Base-by-base conservation (phyloP, 345 rosid species). In the Brassica nigra region DNA sequence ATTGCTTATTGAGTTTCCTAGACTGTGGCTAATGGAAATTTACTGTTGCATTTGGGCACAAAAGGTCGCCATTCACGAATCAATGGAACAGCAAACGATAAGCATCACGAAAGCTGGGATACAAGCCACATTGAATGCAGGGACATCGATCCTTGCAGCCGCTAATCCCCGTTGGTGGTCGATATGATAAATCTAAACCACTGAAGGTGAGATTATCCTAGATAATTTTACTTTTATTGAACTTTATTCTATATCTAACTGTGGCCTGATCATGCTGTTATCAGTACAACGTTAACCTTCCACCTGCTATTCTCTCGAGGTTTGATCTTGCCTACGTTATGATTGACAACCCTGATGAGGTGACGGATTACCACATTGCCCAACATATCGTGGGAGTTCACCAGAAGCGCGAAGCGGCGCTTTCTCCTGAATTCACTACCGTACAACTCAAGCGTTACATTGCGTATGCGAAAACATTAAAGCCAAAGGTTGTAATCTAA, bases 31-130 rank as follows among this genome's bases (percentile, higher is more conserved):
- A 30, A 31, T 31, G 52, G 10, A n/a, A 9, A 15, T 23, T 71
- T 76, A 57, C 10, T 78, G 57, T 34, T 62, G n/a, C 58, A 44
- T 77, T 81, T 82, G 77, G 68, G 66, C 62, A 80, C 55, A 75
- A 83, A 23, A 95, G 99, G 97, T 95, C 82, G 99, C 99, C 66
- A 95, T 95, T 85, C 98, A 95, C 71, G 99, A 95, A 86, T 98
- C 99, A 6, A 95, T 95, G 99, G 99, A 95, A 70, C 99, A 95
- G 78, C 98, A 93, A 82, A 93, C 99, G 5, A 95, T 95, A 83
- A 95, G 99, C 89, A 95, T 95, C 76, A 95, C 98, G 16, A 93
- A 95, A 88, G 99, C 98, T 15, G 99, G 98, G 74, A 95, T 95
- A 78, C 98, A 93, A 80, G 99, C 98, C 42, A 95, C 98, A 54